A percentile compares a stretch with the other conserved stretches of the same genome.
phyloP scores from a whole-genome alignment of 2,329 filamentous ascomycete species.

The Dactylellina drechsleri region DNA sequence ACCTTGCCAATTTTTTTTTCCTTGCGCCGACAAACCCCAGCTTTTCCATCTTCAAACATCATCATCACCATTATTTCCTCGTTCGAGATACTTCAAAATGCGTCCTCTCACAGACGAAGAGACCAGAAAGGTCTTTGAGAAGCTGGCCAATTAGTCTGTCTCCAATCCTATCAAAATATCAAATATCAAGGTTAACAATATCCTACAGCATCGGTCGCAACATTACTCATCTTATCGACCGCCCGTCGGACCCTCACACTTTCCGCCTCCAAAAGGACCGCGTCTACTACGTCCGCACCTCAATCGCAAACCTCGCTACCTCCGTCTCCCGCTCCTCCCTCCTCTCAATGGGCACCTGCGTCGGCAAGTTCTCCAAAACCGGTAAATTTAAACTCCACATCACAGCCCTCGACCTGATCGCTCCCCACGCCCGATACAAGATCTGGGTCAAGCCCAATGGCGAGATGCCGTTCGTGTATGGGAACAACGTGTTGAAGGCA shows the following conservation, averaged over 20 bases:
- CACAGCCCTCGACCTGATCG: constrained; percentile 87
- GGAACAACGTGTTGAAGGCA: constrained; percentile 85
- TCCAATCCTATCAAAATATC: constrained; percentile 61
- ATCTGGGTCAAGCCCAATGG: constrained; percentile 97
- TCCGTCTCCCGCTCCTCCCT: constrained; percentile 83
- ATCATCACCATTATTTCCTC: not conserved
- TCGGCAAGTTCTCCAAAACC: constrained; percentile 96
- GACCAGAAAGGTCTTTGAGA: constrained; percentile 80
- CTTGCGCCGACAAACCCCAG: constrained; percentile 30
- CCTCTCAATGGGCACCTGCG: constrained; percentile 85
- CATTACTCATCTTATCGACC: constrained; percentile 76
- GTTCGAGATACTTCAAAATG: constrained; percentile 68
- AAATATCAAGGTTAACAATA: constrained; percentile 59
- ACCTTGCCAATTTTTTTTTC: constrained; percentile 43
- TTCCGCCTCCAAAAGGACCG: constrained; percentile 84
- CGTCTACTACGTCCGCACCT: constrained; percentile 91
- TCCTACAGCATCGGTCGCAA: constrained; percentile 61
- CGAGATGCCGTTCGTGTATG: constrained; percentile 97
- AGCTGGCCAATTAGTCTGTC: constrained; percentile 93
- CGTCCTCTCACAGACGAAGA: constrained; percentile 77
- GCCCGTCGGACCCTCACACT: constrained; percentile 79
- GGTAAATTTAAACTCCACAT: constrained; percentile 96
- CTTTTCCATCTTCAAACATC: constrained; percentile 18
- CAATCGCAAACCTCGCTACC: constrained; percentile 89
- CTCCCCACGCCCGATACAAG: constrained; percentile 92